Percentiles rank a stretch among this genome's conserved stretches.
These are phyloP conservation scores for Thelonectria rubi DNA, from an alignment of 2,329 filamentous ascomycete species.

Conservation along the genomic window DNA sequence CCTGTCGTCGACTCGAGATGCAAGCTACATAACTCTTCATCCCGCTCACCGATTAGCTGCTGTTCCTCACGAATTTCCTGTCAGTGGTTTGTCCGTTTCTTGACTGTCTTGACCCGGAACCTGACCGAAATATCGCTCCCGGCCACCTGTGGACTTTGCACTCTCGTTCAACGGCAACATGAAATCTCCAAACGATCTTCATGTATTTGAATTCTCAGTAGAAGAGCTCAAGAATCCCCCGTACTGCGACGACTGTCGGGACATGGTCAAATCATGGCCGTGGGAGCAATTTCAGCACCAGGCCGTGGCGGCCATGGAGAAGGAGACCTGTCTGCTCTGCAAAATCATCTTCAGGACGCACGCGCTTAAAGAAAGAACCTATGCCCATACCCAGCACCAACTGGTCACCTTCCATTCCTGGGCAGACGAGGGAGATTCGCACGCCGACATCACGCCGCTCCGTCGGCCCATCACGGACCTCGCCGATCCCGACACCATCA, in stretches of 20 bases:
- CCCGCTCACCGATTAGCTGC: too few relatives aligned
- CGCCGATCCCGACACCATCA: not conserved
- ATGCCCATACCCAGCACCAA: not conserved
- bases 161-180: too few relatives aligned
- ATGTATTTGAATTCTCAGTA: not conserved
- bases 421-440: not conserved
- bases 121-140: too few relatives aligned
- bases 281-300: constrained; percentile 5
- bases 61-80: too few relatives aligned
- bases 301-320: not conserved
- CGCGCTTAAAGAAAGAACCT: not conserved
- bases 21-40: too few relatives aligned
- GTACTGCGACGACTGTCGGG: constrained; percentile 6
- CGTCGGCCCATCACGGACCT: constrained; percentile 3
- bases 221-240: not conserved
- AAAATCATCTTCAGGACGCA: not conserved
- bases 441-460: not conserved
- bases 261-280: constrained; percentile 5
- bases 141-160: too few relatives aligned
- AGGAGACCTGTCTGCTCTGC: constrained; percentile 1
- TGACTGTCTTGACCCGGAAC: too few relatives aligned
- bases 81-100: too few relatives aligned
- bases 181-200: too few relatives aligned
- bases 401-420: constrained; percentile 1
- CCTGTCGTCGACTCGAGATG: not conserved